phyloP scores from a whole-genome alignment of 768 basidiomycete species.

The Amanita muscaria region DNA sequence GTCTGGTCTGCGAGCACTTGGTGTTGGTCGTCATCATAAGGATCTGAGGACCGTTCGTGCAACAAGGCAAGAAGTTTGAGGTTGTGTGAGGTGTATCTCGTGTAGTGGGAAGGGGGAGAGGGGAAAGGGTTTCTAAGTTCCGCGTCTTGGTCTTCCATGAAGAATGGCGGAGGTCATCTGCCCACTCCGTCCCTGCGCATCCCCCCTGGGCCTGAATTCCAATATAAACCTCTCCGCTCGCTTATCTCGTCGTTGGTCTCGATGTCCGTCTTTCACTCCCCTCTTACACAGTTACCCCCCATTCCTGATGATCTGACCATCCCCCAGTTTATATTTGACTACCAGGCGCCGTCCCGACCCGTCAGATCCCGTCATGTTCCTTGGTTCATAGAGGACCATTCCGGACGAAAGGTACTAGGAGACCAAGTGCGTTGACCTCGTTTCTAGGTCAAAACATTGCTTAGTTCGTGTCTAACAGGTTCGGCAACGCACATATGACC shows the following conservation, averaged over 20 bases:
- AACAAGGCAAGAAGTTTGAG: constrained; percentile 58
- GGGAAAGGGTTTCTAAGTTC: constrained; percentile 85
- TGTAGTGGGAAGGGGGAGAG: constrained; percentile 79
- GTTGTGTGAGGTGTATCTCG: constrained; percentile 67
- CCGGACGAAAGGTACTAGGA: constrained; percentile 33
- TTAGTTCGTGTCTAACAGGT: constrained; percentile 14
- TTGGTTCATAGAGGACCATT: constrained; percentile 52
- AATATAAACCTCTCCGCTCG: background rate
- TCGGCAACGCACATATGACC: constrained; percentile 33
- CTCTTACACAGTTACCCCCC: constrained; percentile 21
- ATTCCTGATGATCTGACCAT: constrained; percentile 59
- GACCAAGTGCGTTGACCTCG: constrained; percentile 42
- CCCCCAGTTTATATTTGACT: constrained; percentile 57
- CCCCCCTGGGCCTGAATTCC: too few species aligned
- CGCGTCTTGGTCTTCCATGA: constrained; percentile 65
- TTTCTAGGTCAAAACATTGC: too few species aligned
- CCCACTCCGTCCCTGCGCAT: too few species aligned
- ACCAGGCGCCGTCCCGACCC: constrained; percentile 32
- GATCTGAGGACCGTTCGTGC: constrained; percentile 40
- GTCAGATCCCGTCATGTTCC: constrained; percentile 35
- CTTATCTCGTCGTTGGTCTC: background rate
- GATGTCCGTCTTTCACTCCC: constrained; percentile 5
- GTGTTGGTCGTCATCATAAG: constrained; percentile 43
- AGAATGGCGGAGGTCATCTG: too few species aligned
- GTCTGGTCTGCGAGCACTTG: constrained; percentile 60